Evolutionary conservation across 2,329 filamentous ascomycete species (phyloP).

Genomic region (Verticillium klebahnii): DNA sequence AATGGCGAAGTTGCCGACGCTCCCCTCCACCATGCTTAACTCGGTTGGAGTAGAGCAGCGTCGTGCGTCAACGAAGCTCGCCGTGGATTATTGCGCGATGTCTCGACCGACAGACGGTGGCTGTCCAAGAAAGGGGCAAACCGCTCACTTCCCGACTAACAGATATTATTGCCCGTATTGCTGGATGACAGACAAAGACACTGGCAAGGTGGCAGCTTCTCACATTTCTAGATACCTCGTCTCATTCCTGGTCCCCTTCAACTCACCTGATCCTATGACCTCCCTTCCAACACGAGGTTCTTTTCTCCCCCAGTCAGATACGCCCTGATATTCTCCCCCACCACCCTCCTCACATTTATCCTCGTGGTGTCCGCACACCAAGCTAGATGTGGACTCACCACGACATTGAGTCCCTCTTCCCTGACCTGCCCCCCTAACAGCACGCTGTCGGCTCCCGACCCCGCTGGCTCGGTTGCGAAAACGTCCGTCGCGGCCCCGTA

Average conservation of each 20-base stretch:
- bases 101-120: no score
- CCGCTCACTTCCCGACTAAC: no score
- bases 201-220: no score
- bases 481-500: slow-evolving; percentile 32
- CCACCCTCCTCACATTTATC: slow-evolving; percentile 9
- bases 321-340: slow-evolving; percentile 8
- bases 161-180: no score
- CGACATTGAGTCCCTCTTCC: slow-evolving; percentile 19
- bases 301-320: slow-evolving; percentile 7
- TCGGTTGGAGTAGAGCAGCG: no score
- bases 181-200: no score
- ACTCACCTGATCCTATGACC: background rate
- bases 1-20: no score
- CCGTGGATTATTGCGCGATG: no score
- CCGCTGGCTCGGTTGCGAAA: slow-evolving; percentile 18
- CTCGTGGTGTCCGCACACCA: slow-evolving; percentile 14
- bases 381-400: slow-evolving; percentile 25
- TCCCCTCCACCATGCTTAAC: no score
- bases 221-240: background rate
- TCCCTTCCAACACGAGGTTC: slow-evolving; percentile 10
- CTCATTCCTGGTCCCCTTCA: background rate
- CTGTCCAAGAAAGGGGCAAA: no score
- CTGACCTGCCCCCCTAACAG: slow-evolving; percentile 5
- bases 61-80: no score
- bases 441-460: slow-evolving; percentile 9